Conservation (phyloP, 169 alveolate genomes). For the Eimeria sp. region DNA sequence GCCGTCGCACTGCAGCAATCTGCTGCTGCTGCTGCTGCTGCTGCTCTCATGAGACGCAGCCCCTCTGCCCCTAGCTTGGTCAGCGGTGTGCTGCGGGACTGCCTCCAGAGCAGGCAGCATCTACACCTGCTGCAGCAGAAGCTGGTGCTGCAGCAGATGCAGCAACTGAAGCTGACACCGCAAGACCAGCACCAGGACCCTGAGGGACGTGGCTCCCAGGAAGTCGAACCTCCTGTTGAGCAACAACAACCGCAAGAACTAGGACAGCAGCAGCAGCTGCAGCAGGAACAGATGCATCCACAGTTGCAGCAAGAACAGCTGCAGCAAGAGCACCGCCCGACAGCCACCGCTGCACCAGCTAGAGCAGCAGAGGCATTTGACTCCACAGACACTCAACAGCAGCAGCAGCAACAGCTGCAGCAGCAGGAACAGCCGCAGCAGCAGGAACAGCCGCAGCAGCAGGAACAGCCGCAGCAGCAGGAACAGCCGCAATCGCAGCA, state of each 20-base stretch:
- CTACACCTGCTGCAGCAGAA: constrained; percentile 61
- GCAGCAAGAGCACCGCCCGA: neutral
- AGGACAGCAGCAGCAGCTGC: neutral
- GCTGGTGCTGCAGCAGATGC: constrained; percentile 54
- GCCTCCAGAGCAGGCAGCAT: constrained; percentile 46
- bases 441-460: neutral
- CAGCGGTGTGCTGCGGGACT: constrained; percentile 52
- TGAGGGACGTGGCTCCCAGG: neutral
- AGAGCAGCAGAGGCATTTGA: neutral
- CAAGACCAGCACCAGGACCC: constrained; percentile 35
- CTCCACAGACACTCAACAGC: neutral
- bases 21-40: constrained; percentile 70
- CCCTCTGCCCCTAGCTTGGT: constrained; percentile 55
- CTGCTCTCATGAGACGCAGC: constrained; percentile 61
- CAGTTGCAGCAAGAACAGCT: constrained; percentile 8
- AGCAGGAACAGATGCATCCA: neutral
- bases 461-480: neutral
- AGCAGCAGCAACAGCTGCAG: neutral
- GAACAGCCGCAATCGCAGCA: constrained; percentile 8
- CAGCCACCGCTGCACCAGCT: neutral
- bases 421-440: neutral
- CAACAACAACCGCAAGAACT: constrained; percentile 4
- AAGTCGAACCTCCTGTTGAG: neutral
- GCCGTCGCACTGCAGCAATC: constrained; percentile 65
- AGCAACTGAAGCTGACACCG: constrained; percentile 21